Percentiles rank a stretch among this genome's conserved stretches.
Evolutionary conservation across 1,284 basidiomycete species (phyloP).

Genomic region (Leccinum fallax): DNA sequence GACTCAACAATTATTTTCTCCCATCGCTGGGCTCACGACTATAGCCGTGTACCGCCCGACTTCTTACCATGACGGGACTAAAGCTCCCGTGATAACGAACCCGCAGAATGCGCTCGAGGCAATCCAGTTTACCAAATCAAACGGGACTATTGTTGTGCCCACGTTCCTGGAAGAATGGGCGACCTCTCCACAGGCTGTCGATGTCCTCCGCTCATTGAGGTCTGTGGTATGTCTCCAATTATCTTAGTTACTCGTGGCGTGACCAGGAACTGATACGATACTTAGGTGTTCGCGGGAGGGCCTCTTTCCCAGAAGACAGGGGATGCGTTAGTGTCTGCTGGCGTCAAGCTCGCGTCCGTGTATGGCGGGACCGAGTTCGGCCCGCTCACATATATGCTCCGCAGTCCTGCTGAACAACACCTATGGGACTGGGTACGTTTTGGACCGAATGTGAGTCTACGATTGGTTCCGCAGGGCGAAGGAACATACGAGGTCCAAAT

Average conservation of each 20-base stretch:
- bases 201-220: conserved; percentile 11
- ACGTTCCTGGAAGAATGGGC: conserved; percentile 2
- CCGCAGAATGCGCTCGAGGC: conserved; percentile 21
- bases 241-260: neutral
- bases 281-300: conserved; percentile 25
- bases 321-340: conserved; percentile 19
- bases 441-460: conserved; percentile 17
- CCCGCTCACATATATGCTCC: conserved; percentile 3
- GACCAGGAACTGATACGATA: neutral
- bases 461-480: conserved; percentile 26
- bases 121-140: conserved; percentile 13
- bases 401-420: conserved; percentile 7
- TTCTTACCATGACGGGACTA: neutral
- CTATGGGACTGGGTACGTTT: conserved; percentile 33
- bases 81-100: conserved; percentile 10
- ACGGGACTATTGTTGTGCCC: conserved; percentile 16
- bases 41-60: conserved; percentile 15
- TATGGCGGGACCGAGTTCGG: conserved; percentile 29
- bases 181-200: neutral
- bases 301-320: conserved; percentile 26
- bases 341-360: conserved; percentile 19
- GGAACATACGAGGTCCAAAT: conserved; percentile 27
- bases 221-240: conserved; percentile 18
- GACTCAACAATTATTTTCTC: conserved; percentile 14
- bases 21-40: conserved; percentile 15